Base-by-base conservation (phyloP, 345 rosid genomes). In the Euphorbia pulcherrima region DNA sequence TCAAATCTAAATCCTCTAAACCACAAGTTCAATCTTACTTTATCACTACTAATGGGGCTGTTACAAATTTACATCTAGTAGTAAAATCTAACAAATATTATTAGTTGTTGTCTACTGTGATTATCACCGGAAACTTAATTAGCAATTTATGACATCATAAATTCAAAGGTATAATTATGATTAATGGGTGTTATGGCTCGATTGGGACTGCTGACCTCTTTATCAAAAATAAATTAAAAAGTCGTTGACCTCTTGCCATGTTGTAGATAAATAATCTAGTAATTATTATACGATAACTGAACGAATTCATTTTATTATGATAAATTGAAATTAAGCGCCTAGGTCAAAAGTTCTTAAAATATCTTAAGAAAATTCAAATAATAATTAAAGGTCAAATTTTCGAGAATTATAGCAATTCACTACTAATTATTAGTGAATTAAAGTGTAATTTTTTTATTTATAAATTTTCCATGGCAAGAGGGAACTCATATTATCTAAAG, bases 61-160 rank as follows among this genome's bases (percentile, higher is more conserved):
- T n/a, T n/a, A n/a, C n/a, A n/a, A n/a, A n/a, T n/a, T n/a, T n/a
- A n/a, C n/a, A n/a, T n/a, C n/a, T n/a, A n/a, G n/a, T n/a, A n/a
- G n/a, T n/a, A n/a, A n/a, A n/a, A n/a, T n/a, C n/a, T n/a, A n/a
- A 48, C 18, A 14, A 48, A 47, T 47, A 33, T 47, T 14, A 41
- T 28, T 20, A 46, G 33, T 6, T 59, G 57, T 60, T 60, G 59
- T 60, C 58, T 30, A 27, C 50, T 50, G 33, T 44, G 50, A 44
- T 44, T 9, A 44, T 69, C 48, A 59, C 35, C 46, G 14, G n/a
- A n/a, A n/a, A n/a, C 26, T 24, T 47, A 59, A 33, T 47, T n/a
- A n/a, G 23, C 21, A 47, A 60, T 47, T 59, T 33, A 69, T n/a
- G 58, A 21, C 59, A 59, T 69, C 48, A 60, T 69, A 60, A 48